Conservation (phyloP, 345 rosid genomes). For the Punica granatum region DNA sequence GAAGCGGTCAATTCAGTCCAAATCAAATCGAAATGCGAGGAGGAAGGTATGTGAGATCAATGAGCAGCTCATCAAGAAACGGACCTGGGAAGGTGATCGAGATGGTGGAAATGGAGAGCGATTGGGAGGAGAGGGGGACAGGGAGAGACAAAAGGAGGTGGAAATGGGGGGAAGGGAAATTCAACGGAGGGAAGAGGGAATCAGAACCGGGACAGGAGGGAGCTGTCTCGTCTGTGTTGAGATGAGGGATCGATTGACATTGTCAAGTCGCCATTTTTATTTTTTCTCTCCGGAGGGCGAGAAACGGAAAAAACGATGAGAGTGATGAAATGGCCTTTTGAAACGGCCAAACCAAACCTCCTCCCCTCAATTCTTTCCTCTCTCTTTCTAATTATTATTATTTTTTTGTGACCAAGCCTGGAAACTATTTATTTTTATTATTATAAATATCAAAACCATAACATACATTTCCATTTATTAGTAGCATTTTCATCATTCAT, state of each 20-base stretch:
- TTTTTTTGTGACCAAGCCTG: too few relatives aligned
- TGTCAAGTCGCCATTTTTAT: conserved; percentile 1
- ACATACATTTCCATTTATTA: too few relatives aligned
- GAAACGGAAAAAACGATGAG: background rate
- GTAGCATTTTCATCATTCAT: too few relatives aligned
- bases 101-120: background rate
- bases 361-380: too few relatives aligned
- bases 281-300: background rate
- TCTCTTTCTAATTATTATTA: too few relatives aligned
- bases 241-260: background rate
- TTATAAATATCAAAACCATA: too few relatives aligned
- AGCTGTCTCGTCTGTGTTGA: too few relatives aligned
- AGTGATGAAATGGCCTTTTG: background rate
- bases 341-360: background rate
- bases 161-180: background rate
- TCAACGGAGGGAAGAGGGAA: background rate
- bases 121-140: background rate
- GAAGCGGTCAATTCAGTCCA: background rate
- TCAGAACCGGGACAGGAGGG: background rate
- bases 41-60: background rate
- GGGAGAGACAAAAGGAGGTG: background rate
- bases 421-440: too few relatives aligned
- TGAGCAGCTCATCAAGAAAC: background rate
- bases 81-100: background rate
- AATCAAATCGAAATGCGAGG: background rate